phyloP scores from a whole-genome alignment of 768 basidiomycete species.

The Chalciporus piperatus region DNA sequence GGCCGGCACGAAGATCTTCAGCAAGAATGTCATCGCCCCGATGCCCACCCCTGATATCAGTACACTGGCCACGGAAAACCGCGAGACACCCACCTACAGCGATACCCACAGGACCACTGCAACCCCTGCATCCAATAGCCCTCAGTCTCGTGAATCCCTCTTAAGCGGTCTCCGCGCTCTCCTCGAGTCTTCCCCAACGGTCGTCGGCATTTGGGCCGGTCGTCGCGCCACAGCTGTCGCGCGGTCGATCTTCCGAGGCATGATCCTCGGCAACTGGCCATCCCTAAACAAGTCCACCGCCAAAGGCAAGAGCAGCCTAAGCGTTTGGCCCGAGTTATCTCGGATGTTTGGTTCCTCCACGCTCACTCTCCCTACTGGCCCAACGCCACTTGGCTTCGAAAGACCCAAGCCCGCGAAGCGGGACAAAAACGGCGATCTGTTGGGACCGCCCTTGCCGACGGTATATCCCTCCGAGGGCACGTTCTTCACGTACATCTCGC shows the following conservation, averaged over 20 bases:
- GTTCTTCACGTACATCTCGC: constrained; percentile 57
- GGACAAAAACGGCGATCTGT: background rate
- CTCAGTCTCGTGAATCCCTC: constrained; percentile 9
- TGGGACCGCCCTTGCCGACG: constrained; percentile 26
- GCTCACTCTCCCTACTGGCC: background rate
- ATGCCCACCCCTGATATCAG: background rate
- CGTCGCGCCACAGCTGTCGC: constrained; percentile 47
- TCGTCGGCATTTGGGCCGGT: constrained; percentile 45
- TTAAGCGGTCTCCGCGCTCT: constrained; percentile 9
- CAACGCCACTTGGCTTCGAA: background rate
- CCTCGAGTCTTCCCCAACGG: constrained; percentile 24
- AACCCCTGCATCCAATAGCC: background rate
- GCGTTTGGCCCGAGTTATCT: constrained; percentile 20
- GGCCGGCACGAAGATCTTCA: constrained; percentile 18
- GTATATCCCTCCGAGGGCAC: constrained; percentile 49
- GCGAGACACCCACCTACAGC: background rate
- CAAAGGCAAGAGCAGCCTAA: constrained; percentile 18
- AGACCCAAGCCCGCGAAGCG: constrained; percentile 5
- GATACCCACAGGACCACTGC: background rate
- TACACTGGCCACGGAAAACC: background rate
- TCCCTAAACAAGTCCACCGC: constrained; percentile 33
- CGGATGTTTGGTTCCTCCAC: constrained; percentile 7
- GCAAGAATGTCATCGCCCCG: constrained; percentile 13
- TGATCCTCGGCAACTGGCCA: constrained; percentile 59
- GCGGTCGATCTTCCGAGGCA: constrained; percentile 50